A percentile compares a stretch with the other conserved stretches of the same genome.
Evolutionary conservation across 2,329 filamentous ascomycete species (phyloP).

Genomic region (Sporothrix variecibatus): DNA sequence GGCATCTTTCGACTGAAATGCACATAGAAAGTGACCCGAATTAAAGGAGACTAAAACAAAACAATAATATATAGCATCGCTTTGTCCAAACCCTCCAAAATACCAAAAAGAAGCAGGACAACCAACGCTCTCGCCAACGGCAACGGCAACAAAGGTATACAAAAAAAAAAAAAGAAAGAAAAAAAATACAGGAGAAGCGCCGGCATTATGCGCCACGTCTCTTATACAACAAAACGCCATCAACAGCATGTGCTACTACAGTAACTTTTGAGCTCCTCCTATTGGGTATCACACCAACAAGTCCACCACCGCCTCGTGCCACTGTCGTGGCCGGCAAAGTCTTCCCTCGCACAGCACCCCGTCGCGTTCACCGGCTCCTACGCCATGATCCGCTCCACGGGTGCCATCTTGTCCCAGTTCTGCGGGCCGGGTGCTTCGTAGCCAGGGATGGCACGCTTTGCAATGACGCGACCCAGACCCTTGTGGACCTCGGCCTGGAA

Average conservation of each 20-base stretch:
- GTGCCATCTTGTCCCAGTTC: slow-evolving; percentile 49
- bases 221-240: not conserved
- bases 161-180: slow-evolving; percentile 1
- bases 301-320: not conserved
- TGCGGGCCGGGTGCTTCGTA: slow-evolving; percentile 67
- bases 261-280: not conserved
- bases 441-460: slow-evolving; percentile 65
- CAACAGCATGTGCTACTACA: not conserved
- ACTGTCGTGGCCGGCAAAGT: not conserved
- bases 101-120: not conserved
- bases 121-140: not conserved
- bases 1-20: not conserved
- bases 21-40: not conserved
- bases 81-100: not conserved
- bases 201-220: not conserved
- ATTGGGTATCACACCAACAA: slow-evolving; percentile 21
- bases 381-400: slow-evolving; percentile 36
- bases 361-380: slow-evolving; percentile 24
- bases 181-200: not conserved
- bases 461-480: slow-evolving; percentile 81
- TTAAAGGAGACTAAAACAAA: not conserved
- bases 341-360: not conserved
- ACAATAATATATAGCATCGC: not conserved
- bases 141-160: not conserved
- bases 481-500: slow-evolving; percentile 90